These are phyloP conservation scores for Penicillium arizonense DNA, from an alignment of 495 filamentous ascomycete genomes.

Conservation along the genomic window DNA sequence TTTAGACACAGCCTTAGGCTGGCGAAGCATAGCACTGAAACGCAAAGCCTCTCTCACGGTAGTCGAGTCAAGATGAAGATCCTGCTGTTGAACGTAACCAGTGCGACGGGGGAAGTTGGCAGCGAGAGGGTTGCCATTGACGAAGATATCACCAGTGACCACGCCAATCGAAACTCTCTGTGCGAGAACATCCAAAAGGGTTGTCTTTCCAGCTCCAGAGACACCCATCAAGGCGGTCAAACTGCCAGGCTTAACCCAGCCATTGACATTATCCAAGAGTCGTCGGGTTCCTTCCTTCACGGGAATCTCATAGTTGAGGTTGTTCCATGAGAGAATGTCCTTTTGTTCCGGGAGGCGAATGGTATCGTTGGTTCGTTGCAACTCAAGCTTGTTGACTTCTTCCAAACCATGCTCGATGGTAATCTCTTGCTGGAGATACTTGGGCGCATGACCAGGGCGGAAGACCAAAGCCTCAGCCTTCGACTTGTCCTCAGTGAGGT, in stretches of 20 bases:
- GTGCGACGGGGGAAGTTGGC: slow-evolving; percentile 82
- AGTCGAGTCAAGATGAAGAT: slow-evolving; percentile 80
- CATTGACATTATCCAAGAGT: slow-evolving; percentile 58
- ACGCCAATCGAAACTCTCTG: slow-evolving; percentile 49
- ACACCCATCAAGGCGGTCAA: slow-evolving; percentile 63
- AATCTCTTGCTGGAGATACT: slow-evolving; percentile 21
- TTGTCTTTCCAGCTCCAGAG: slow-evolving; percentile 64
- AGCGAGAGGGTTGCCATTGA: slow-evolving; percentile 53
- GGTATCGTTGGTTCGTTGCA: slow-evolving; percentile 22
- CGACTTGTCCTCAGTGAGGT: slow-evolving; percentile 28
- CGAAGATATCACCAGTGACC: slow-evolving; percentile 49
- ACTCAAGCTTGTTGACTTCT: slow-evolving; percentile 13
- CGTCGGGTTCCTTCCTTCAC: slow-evolving; percentile 54
- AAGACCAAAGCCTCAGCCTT: slow-evolving; percentile 37
- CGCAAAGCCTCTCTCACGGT: slow-evolving; percentile 82
- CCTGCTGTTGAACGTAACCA: slow-evolving; percentile 93
- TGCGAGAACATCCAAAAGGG: slow-evolving; percentile 58
- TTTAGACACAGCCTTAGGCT: slow-evolving; percentile 51
- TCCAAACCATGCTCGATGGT: slow-evolving; percentile 16
- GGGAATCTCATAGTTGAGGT: slow-evolving; percentile 65
- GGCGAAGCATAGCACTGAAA: slow-evolving; percentile 83
- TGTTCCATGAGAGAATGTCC: slow-evolving; percentile 71
- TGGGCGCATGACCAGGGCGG: slow-evolving; percentile 33
- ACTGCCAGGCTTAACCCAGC: slow-evolving; percentile 64
- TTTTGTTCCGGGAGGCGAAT: slow-evolving; percentile 44